These are phyloP conservation scores for Rheum nobile DNA, from an alignment of 148 eudicot species.

Conservation along the genomic window DNA sequence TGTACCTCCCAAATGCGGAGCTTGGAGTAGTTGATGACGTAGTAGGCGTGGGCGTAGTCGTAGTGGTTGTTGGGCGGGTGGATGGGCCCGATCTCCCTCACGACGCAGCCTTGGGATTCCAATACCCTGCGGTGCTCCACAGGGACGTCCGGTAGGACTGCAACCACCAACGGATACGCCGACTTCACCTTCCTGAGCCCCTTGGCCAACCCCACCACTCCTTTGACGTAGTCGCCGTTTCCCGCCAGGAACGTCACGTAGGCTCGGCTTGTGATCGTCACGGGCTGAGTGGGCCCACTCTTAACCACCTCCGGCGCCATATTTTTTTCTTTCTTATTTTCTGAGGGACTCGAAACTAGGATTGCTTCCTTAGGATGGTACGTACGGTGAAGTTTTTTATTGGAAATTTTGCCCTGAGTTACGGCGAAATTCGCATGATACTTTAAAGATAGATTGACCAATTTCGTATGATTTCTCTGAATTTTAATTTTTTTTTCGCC, in stretches of 20 bases:
- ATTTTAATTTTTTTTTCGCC: too few relatives aligned
- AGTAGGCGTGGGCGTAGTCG: constrained; percentile 27
- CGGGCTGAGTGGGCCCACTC: neutral
- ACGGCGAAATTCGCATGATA: too few relatives aligned
- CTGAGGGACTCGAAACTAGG: too few relatives aligned
- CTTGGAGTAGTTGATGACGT: constrained; percentile 36
- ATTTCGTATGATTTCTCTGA: too few relatives aligned
- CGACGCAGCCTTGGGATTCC: constrained; percentile 34
- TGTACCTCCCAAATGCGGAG: constrained; percentile 47
- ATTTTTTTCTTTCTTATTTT: neutral
- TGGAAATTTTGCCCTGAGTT: too few relatives aligned
- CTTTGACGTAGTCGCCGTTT: constrained; percentile 44
- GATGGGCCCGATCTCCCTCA: constrained; percentile 38
- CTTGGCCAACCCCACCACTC: constrained; percentile 43
- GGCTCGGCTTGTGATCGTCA: constrained; percentile 16
- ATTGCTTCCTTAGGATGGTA: too few relatives aligned
- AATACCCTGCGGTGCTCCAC: constrained; percentile 36
- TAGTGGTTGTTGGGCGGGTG: constrained; percentile 31
- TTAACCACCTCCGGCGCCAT: constrained; percentile 23
- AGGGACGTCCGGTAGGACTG: constrained; percentile 52
- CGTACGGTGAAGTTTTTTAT: too few relatives aligned
- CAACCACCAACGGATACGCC: constrained; percentile 40
- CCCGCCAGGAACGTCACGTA: constrained; percentile 56
- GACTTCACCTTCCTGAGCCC: constrained; percentile 33
- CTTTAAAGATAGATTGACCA: too few relatives aligned